phyloP scores from a whole-genome alignment of 805 yeast species.

The Saturnispora halmiae region DNA sequence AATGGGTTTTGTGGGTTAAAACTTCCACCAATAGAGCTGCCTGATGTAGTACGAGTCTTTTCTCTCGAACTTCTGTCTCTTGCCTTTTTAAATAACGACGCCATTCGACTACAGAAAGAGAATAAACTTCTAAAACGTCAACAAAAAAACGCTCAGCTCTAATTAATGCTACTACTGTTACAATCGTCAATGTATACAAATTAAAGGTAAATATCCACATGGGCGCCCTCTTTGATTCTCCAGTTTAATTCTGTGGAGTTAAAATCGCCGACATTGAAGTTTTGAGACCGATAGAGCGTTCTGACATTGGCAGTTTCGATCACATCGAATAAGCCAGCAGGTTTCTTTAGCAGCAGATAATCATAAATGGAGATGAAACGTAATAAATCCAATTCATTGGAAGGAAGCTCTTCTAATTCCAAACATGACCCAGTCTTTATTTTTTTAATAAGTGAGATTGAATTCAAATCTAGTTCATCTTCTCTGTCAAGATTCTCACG shows the following conservation, averaged over 20 bases:
- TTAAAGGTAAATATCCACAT: too few relatives aligned
- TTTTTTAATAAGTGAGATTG: background rate
- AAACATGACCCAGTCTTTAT: background rate
- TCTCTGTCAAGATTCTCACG: background rate
- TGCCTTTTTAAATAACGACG: slow-evolving; percentile 24
- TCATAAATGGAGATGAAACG: background rate
- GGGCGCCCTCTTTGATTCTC: too few relatives aligned
- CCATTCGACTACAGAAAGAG: slow-evolving; percentile 13
- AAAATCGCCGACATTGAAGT: too few relatives aligned
- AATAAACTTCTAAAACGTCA: background rate
- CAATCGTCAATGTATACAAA: too few relatives aligned
- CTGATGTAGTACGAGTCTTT: slow-evolving; percentile 18
- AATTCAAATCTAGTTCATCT: slow-evolving; percentile 7
- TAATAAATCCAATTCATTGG: background rate
- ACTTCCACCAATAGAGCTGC: background rate
- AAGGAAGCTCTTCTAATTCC: background rate
- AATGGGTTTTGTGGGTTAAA: slow-evolving; percentile 13
- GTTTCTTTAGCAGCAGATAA: background rate
- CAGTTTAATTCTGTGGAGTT: too few relatives aligned
- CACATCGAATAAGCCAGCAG: background rate
- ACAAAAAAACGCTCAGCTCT: background rate
- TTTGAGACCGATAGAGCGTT: background rate
- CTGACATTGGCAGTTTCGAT: background rate
- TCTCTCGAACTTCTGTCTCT: slow-evolving; percentile 25
- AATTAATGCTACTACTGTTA: too few relatives aligned